phyloP scores from a whole-genome alignment of 208 protist genomes.

The Leishmania martiniquensis region DNA sequence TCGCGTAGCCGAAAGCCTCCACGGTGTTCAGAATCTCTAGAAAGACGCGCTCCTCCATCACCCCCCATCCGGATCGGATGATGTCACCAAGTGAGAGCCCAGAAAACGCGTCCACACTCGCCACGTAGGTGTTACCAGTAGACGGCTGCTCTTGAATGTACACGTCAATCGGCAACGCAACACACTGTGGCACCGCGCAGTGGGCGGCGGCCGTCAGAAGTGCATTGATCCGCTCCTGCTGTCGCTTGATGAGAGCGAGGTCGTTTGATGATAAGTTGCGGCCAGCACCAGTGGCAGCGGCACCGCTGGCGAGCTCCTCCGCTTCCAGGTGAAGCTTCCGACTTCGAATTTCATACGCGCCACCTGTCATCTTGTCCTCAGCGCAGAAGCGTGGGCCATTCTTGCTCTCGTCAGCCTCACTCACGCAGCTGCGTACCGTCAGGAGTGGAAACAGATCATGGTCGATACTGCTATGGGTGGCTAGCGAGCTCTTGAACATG shows the following conservation, averaged over 20 bases:
- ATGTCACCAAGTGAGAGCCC: slow-evolving; percentile 84
- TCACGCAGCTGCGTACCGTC: slow-evolving; percentile 67
- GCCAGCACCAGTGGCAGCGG: not conserved
- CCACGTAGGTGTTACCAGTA: slow-evolving; percentile 56
- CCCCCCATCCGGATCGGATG: slow-evolving; percentile 75
- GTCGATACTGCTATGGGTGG: slow-evolving; percentile 40
- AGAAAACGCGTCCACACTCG: slow-evolving; percentile 65
- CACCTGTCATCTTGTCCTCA: slow-evolving; percentile 69
- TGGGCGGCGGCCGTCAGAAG: slow-evolving; percentile 41
- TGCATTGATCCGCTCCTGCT: slow-evolving; percentile 56
- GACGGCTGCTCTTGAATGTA: slow-evolving; percentile 65
- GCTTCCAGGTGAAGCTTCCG: slow-evolving; percentile 20
- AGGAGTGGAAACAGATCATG: slow-evolving; percentile 74
- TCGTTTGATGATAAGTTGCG: slow-evolving; percentile 12
- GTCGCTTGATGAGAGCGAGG: slow-evolving; percentile 9
- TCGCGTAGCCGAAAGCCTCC: slow-evolving; percentile 61
- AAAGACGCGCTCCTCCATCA: slow-evolving; percentile 76
- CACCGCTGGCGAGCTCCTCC: not conserved
- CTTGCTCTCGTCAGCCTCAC: slow-evolving; percentile 69
- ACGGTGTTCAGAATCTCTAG: slow-evolving; percentile 66
- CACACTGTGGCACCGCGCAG: slow-evolving; percentile 31
- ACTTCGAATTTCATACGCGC: slow-evolving; percentile 75
- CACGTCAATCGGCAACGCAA: slow-evolving; percentile 65
- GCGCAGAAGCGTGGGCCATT: slow-evolving; percentile 83
- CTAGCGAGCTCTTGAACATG: slow-evolving; percentile 51